Base-by-base conservation (phyloP, 75 land plant species). In the Azolla pinnata region DNA sequence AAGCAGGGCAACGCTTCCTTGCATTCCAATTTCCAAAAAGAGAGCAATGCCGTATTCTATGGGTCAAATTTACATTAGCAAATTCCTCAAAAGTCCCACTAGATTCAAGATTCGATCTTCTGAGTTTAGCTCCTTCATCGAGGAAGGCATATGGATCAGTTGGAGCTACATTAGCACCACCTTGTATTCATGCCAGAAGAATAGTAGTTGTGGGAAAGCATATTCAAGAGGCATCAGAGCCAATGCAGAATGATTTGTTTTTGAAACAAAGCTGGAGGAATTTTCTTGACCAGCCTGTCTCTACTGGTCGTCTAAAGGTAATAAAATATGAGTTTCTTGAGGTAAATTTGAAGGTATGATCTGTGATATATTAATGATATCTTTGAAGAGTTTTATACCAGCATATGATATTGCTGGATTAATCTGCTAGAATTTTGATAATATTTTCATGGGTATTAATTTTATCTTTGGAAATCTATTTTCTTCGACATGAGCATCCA, bases 131-230 rank as follows among this genome's bases (percentile, higher is more conserved):
- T 67, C 76, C 81, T 38, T 70, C 57, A 38, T 20, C 81, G 45
- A 29, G 56, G 50, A 33, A 44, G 2, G 66, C 30, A 14, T 62
- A 65, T 14, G 68, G 71, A 28, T 67, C 84, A 31, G 67, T 73
- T 64, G 81, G 75, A 57, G 75, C 62, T 28, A 14, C 66, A 48
- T 60, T 44, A 44, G 53, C 29, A 56, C 55, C 74, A 0, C 67
- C 75, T 21, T 77, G 67, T 40, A 70, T 93, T 42, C 96, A 93
- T 73, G 98, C 98, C 24, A 88, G 79, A 67, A 71, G 83, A 48
- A 66, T 93, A 29, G 0, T 88, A 14, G 81, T 93, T 1, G 45
- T 68, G 24, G 96, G 96, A 30, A 76, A 49, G 32, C 71, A 75
- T 56, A 34, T 81, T 40, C 65, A 42, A 46, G 69, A 61, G 9